A percentile compares a stretch with the other conserved stretches of the same genome.
Conservation (phyloP, 805 yeast species). For the Wickerhamiella galacta region DNA sequence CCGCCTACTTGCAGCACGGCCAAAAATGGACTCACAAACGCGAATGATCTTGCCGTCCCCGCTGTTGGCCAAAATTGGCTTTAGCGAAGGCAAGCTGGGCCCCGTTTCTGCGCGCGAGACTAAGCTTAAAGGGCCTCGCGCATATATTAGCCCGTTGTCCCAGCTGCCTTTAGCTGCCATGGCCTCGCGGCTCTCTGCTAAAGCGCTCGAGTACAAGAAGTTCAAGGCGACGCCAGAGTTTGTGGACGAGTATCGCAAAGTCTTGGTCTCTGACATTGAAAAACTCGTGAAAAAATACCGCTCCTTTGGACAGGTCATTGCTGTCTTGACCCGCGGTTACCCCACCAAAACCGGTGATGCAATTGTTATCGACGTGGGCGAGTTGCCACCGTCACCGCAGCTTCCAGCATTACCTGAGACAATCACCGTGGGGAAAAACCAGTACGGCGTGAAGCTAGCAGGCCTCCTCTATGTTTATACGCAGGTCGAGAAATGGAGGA, state of each 20-base stretch:
- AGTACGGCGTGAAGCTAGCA: conserved; percentile 2
- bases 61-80: conserved; percentile 1
- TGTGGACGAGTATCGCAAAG: not conserved
- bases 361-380: too few relatives aligned
- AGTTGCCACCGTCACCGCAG: too few relatives aligned
- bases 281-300: not conserved
- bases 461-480: not conserved
- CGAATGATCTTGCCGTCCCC: not conserved
- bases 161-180: not conserved
- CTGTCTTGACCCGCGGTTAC: not conserved
- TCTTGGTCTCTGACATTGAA: not conserved
- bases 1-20: conserved; percentile 3
- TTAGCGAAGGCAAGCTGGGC: not conserved
- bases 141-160: conserved; percentile 1
- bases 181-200: not conserved
- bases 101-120: not conserved
- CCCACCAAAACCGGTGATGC: too few relatives aligned
- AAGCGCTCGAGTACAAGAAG: not conserved
- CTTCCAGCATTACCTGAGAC: not conserved
- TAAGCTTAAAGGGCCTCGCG: conserved; percentile 1
- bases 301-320: conserved; percentile 2
- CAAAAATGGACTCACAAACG: conserved; percentile 3
- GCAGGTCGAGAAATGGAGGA: conserved; percentile 3
- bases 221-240: not conserved
- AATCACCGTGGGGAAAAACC: conserved; percentile 1